Conservation (phyloP, 2,329 filamentous ascomycete genomes). For the Colletotrichum musicola region DNA sequence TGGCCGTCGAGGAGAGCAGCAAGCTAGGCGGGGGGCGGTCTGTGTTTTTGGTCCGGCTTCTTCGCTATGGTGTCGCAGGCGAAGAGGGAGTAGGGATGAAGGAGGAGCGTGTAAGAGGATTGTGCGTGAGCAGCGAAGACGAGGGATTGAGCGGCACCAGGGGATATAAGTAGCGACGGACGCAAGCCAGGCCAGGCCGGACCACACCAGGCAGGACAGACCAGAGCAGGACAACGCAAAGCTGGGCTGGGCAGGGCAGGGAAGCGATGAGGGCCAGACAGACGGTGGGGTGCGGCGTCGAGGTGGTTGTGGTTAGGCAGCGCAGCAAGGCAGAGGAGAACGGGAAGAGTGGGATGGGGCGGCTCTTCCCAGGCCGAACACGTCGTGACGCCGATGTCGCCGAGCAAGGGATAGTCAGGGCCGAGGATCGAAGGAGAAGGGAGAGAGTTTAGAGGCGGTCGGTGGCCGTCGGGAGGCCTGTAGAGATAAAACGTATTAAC, state of each 20-base stretch:
- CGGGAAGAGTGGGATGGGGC: conserved; percentile 9
- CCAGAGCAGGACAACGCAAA: too few relatives aligned
- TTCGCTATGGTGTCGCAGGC: conserved; percentile 31
- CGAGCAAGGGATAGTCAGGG: conserved; percentile 32
- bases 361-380: conserved; percentile 9
- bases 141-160: conserved; percentile 15
- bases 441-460: conserved; percentile 9
- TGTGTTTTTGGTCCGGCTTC: conserved; percentile 34
- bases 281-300: not conserved
- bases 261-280: not conserved
- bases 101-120: conserved; percentile 38
- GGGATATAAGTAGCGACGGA: conserved; percentile 24
- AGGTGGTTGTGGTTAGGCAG: not conserved
- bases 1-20: conserved; percentile 4
- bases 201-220: not conserved
- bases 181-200: not conserved
- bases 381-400: conserved; percentile 29
- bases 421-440: conserved; percentile 10
- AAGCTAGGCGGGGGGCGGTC: conserved; percentile 21
- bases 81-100: conserved; percentile 35
- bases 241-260: not conserved
- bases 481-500: conserved; percentile 4
- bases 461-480: conserved; percentile 15
- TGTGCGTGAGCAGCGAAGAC: conserved; percentile 21
- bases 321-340: not conserved